Percentiles rank a stretch among this genome's conserved stretches.
Conservation (phyloP, 306 rosid genomes). For the Quercus dentata region DNA sequence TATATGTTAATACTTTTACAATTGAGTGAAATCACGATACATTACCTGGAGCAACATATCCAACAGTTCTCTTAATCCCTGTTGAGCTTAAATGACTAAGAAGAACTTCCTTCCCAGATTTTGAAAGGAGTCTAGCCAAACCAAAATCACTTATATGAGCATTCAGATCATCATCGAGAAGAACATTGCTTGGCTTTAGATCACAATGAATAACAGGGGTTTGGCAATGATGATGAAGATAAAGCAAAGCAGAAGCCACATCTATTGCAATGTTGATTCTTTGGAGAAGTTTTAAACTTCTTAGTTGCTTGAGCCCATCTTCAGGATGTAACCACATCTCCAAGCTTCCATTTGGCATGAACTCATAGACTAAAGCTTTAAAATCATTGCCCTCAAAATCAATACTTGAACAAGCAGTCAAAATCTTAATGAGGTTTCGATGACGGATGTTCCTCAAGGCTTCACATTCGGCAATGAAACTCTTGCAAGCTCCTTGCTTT, state of each 20-base stretch:
- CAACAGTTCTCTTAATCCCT: slow-evolving; percentile 5
- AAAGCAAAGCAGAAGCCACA: slow-evolving; percentile 16
- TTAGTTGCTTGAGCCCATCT: background rate
- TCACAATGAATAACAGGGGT: slow-evolving; percentile 19
- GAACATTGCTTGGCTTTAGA: slow-evolving; percentile 21
- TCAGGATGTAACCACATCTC: slow-evolving; percentile 15
- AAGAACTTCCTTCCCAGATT: background rate
- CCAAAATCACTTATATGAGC: slow-evolving; percentile 16
- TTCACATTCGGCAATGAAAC: slow-evolving; percentile 32
- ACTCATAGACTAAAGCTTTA: slow-evolving; percentile 14
- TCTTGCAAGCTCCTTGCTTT: slow-evolving; percentile 9
- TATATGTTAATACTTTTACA: too few species aligned
- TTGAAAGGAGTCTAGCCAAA: slow-evolving; percentile 10
- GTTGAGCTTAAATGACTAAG: background rate
- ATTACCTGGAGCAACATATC: slow-evolving; percentile 16
- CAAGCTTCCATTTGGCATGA: slow-evolving; percentile 18
- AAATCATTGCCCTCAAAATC: background rate
- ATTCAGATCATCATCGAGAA: background rate
- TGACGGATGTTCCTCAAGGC: slow-evolving; percentile 18
- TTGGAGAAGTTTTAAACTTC: background rate
- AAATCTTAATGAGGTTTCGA: slow-evolving; percentile 16
- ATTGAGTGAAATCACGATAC: background rate
- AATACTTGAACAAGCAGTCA: slow-evolving; percentile 27
- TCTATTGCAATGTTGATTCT: slow-evolving; percentile 16
- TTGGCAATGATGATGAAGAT: slow-evolving; percentile 15